These are phyloP conservation scores for Warburgia ugandensis DNA, from an alignment of 164 flowering plant species.

Conservation along the genomic window DNA sequence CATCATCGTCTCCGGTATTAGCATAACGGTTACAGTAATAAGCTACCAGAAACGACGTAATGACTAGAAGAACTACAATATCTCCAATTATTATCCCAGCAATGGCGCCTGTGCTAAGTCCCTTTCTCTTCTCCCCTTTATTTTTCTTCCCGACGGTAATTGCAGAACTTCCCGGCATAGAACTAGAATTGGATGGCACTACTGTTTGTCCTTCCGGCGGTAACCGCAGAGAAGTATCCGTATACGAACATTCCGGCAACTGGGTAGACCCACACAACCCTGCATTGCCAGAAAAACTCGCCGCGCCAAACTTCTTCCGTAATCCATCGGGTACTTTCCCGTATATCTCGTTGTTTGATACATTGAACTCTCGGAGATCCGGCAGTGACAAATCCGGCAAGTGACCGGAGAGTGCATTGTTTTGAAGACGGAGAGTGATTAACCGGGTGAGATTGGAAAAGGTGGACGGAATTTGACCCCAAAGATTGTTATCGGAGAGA, in stretches of 20 bases:
- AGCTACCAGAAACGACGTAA: slow-evolving; percentile 48
- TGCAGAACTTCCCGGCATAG: slow-evolving; percentile 42
- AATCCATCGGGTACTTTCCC: slow-evolving; percentile 48
- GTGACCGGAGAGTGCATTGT: slow-evolving; percentile 64
- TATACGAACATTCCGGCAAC: slow-evolving; percentile 45
- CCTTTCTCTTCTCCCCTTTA: slow-evolving; percentile 4
- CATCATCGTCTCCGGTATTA: slow-evolving; percentile 17
- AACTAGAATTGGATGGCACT: slow-evolving; percentile 73
- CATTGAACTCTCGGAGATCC: slow-evolving; percentile 42
- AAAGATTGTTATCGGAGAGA: slow-evolving; percentile 73
- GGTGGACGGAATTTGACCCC: slow-evolving; percentile 45
- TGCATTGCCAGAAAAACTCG: slow-evolving; percentile 63
- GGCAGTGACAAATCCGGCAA: slow-evolving; percentile 37
- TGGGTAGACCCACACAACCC: slow-evolving; percentile 63
- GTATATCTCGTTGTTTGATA: slow-evolving; percentile 63
- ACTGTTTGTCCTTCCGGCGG: slow-evolving; percentile 20
- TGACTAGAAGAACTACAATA: slow-evolving; percentile 44
- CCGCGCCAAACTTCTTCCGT: slow-evolving; percentile 31
- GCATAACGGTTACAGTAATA: slow-evolving; percentile 40
- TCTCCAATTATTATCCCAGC: slow-evolving; percentile 64
- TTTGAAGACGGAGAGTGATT: slow-evolving; percentile 59
- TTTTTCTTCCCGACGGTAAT: background rate
- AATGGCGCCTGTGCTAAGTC: slow-evolving; percentile 45
- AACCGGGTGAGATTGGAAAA: slow-evolving; percentile 36
- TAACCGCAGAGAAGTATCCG: slow-evolving; percentile 18